Base-by-base conservation (phyloP, 306 rosid genomes). In the Hylodesmum podocarpum region DNA sequence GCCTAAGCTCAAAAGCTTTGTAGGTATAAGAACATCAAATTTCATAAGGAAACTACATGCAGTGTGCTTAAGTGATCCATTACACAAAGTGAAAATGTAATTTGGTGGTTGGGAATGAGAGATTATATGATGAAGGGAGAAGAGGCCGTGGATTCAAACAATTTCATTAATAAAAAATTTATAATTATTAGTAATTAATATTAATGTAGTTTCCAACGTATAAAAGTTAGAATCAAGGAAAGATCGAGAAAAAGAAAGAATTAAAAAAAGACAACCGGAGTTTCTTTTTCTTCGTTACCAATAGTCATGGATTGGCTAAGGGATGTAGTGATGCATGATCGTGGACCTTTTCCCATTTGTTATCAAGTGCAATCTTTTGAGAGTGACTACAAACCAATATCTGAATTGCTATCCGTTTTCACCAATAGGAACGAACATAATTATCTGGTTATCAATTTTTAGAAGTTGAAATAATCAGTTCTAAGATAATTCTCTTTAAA, bases 261-360 rank as follows among this genome's bases (percentile, higher is more conserved):
- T 2, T 27, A 53, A 12, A 28, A 62, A 49, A 49, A 3, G 28
- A 3, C 47, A 43, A 28, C 5, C 2, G 4, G 9, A 31, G 24
- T 15, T 36, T 55, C 5, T 37, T 72, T 66, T 76, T 16, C 2
- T 16, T 19, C 21, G 28, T 10, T 34, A 19, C 9, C 21, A 63
- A 70, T 66, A 36, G 12, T 75, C 54, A 75, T 77, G 58, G 76
- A 77, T 15, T 3, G 10, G 33, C 61, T 18, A 40, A 40, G 62
- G 71, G 72, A 78, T 78, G 49, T 14, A 27, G 66, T 70, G 72
- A 11, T 44, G 82, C 34, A 66, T 77, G 22, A 29, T 11, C 39
- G 34, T 37, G 57, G 65, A 11, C 28, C 21, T 36, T 70, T 59
- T 22, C 55, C 11, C 3, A 47, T 27, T 5, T 13, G 29, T 44